Evolutionary conservation across 441 rosid genomes (phyloP), one percentile per base, ranked within the genome.

Genomic region (Erodium trifolium): DNA sequence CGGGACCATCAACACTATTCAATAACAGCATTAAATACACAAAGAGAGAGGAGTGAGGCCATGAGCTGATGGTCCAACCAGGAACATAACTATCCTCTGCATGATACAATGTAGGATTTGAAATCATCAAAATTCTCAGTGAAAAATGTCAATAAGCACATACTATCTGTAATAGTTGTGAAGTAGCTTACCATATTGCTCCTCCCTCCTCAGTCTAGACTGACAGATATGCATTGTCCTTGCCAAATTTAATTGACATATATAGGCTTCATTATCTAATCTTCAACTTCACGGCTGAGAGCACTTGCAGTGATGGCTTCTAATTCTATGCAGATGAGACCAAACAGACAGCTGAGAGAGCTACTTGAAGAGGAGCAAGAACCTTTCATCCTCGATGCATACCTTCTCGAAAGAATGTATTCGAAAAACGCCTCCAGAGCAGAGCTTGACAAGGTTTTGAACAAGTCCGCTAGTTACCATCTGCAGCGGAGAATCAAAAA

Each of bases 281-380:
- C 45, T 63, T 55, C 60, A 34, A 27, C 23, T 13, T 19, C 57
- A 23, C n/a, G 6, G n/a, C 11, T 7, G 43, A 31, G 12, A 69
- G 53, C 55, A 16, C 74, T 45, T 51, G 70, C 64, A 70, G 69
- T 29, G 45, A 83, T 80, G 79, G 83, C 78, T 23, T 23, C 27
- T 23, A 23, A 23, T 34, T 66, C 73, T 47, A 65, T 57, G n/a
- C n/a, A 45, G 19, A 7, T 72, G 53, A 63, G 76, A 55, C 76
- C 70, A 66, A 72, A 65, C 1, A 82, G 72, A 69, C 83, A 70
- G 65, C 90, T 88, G 41, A 73, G 76, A 45, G 83, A 88, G 18
- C 70, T 84, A 29, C 93, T 88, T 35, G 74, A 76, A 60, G 86
- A 86, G 45, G 78, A 81, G 67, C 89, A 88, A 66, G 93, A 88